Evolutionary conservation across 495 filamentous ascomycete genomes (phyloP).

Genomic region (Coniosporium apollinis): DNA sequence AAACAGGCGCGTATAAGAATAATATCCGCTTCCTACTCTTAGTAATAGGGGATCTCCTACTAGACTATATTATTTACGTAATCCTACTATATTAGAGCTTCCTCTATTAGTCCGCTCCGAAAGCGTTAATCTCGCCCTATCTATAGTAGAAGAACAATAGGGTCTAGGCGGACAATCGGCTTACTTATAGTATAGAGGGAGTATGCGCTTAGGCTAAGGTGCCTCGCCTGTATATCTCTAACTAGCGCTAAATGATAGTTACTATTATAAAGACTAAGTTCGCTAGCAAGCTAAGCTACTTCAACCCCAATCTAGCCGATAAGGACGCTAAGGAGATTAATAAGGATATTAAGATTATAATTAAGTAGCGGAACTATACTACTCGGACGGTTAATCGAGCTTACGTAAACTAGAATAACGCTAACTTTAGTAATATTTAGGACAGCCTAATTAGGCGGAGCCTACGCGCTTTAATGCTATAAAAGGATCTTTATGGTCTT

Average conservation of each 20-base stretch:
- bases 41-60: no score
- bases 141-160: conserved; percentile 1
- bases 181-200: background rate
- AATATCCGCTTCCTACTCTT: no score
- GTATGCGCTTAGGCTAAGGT: background rate
- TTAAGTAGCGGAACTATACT: conserved; percentile 3
- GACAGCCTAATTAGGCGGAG: conserved; percentile 3
- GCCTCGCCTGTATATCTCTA: conserved; percentile 5
- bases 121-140: no score
- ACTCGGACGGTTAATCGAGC: conserved; percentile 4
- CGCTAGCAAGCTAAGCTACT: conserved; percentile 2
- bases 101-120: background rate
- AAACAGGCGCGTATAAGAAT: no score
- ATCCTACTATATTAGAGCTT: conserved; percentile 3
- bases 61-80: no score
- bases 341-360: background rate
- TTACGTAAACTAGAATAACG: conserved; percentile 2
- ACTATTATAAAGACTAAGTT: conserved; percentile 6
- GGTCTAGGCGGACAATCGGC: conserved; percentile 1
- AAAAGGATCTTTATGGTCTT: conserved; percentile 4
- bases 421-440: conserved; percentile 3
- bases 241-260: conserved; percentile 5
- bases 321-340: conserved; percentile 1
- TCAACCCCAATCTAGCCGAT: conserved; percentile 1
- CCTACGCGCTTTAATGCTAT: conserved; percentile 2